Base-by-base conservation (phyloP, 495 filamentous ascomycete genomes). In the Bryoglossum gracile region DNA sequence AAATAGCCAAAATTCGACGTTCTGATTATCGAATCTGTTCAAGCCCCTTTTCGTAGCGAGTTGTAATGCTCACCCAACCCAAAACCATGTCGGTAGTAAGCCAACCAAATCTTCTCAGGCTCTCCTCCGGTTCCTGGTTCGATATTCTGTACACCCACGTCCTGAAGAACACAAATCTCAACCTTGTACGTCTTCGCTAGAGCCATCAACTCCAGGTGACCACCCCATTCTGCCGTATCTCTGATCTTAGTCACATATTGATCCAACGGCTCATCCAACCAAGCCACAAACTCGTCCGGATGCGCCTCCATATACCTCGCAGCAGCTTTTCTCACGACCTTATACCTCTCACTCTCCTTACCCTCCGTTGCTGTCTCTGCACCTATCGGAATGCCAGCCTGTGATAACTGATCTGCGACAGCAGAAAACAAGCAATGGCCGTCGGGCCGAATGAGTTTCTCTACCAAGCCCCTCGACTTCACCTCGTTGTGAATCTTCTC, bases 1-100 rank as follows among this genome's bases (percentile, higher is more conserved):
- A 47, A 43, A 48, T 32, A 41, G 17, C 32, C 8, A 51, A 42
- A 45, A 21, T 43, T 1, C 22, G 28, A 21, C 43, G 28, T 21
- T 36, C 4, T 44, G 22, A 4, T n/a, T n/a, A n/a, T n/a, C n/a
- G n/a, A n/a, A n/a, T n/a, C 30, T 18, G 14, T 25, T 56, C 53
- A 56, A 41, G 49, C 32, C 43, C 36, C 48, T 66, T 67, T 78
- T 51, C 79, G 59, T 45, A 98, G 68, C 18, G 90, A 94, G 61
- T 97, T 98, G 68, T 96, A 98, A 68, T 98, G 92, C 72, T 96
- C 91, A 10, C 92, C 92, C 14, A 97, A 69, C 2, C 89, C 89
- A 69, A 88, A 96, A 43, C 82, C 81, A 68, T 96, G 89, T 51
- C 84, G 72, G 67, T 97, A 97, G 66, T 97, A 98, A 18, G 88